Conservation (phyloP, 768 basidiomycete species). For the Glaciozyma antarctica region DNA sequence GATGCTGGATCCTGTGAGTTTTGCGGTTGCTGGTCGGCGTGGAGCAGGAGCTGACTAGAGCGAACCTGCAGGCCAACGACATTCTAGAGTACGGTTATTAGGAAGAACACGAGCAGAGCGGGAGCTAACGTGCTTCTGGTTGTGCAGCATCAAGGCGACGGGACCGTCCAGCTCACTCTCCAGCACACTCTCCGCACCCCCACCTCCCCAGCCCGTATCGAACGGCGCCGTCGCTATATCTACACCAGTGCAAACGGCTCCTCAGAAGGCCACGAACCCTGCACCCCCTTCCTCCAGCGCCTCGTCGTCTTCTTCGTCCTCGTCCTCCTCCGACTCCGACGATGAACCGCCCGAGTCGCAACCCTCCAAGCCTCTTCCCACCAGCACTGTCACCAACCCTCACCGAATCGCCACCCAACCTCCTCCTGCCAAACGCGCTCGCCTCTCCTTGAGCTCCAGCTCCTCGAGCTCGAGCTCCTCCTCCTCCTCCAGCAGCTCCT, state of each 20-base stretch:
- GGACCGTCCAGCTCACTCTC: background rate
- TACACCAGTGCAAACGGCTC: background rate
- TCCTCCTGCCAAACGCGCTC: background rate
- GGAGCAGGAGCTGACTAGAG: background rate
- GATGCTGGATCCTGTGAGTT: conserved; percentile 23
- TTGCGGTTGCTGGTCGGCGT: too few species aligned
- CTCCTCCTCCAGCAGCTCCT: conserved; percentile 8
- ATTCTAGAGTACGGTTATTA: conserved; percentile 20
- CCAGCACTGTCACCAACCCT: background rate
- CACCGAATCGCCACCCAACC: background rate
- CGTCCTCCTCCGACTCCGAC: background rate
- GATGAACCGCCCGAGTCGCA: background rate
- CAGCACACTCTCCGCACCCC: background rate
- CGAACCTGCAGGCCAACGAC: conserved; percentile 14
- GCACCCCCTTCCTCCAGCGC: background rate
- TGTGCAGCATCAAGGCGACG: conserved; percentile 12
- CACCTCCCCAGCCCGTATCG: background rate
- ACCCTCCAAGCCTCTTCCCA: background rate
- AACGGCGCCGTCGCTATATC: background rate
- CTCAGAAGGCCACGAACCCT: too few species aligned
- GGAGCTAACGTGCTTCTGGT: background rate
- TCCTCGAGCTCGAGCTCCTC: background rate
- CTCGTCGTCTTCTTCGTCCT: too few species aligned
- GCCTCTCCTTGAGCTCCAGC: background rate
- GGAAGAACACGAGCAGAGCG: too few species aligned